Base-by-base conservation (phyloP, 768 basidiomycete species). In the Lactarius deliciosus region DNA sequence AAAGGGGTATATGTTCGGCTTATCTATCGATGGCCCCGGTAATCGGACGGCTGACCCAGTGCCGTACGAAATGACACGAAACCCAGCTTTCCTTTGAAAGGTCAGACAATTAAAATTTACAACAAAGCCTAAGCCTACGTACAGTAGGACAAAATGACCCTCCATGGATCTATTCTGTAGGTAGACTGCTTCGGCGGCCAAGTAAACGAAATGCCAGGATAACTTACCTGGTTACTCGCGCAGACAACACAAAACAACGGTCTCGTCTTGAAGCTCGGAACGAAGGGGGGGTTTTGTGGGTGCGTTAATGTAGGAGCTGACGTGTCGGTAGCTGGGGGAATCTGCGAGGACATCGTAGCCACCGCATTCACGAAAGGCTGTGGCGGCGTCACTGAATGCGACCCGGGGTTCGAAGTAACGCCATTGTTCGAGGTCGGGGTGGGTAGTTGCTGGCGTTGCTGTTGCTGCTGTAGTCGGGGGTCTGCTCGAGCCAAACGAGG, bases 191-290 rank as follows among this genome's bases (percentile, higher is more conserved):
- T 68, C 15, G 50, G 57, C 18, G 6, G 22, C 4, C 18, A 16
- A 18, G 54, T 38, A 25, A 50, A 36, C 41, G 34, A 38, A 34
- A 38, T 20, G n/a, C 10, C 0, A 16, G 45, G n/a, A 54, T 47
- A 32, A 79, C 85, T 67, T 76, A 92, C 96, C 81, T 98, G 94
- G 74, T 99, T 99, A 74, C 94, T 98, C n/a, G 97, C 96, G 75
- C 97, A 99, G 38, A 98, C 97, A 10, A 99, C 93, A 74, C 97
- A 98, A 79, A 98, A 98, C 56, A 97, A 75, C 2, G 93, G 94
- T 13, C 91, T 81, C 13, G 82, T 78, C 76, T 86, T 93, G 72
- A 87, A 88, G 30, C 70, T 7, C n/a, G 62, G 47, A 4, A 28
- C 20, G 16, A 65, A 57, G 41, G 50, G 38, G 11, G 40, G 40